Evolutionary conservation across 495 filamentous ascomycete genomes (phyloP).

Genomic region (Hypoxylon perforatum): DNA sequence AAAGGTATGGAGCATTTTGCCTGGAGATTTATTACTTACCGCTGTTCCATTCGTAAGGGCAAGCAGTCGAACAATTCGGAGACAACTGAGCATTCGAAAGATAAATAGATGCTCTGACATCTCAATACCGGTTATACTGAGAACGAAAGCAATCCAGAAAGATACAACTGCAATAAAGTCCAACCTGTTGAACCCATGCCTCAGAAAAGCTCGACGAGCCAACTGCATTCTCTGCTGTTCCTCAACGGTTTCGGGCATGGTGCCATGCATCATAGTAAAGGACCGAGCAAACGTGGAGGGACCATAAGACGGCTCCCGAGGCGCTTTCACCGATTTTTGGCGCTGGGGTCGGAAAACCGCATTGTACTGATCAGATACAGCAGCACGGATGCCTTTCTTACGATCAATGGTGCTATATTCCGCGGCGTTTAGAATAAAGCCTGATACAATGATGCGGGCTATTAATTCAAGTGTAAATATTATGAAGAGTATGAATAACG

Average conservation of each 20-base stretch:
- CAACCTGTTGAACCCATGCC: slow-evolving; percentile 93
- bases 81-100: slow-evolving; percentile 94
- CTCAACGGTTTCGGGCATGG: slow-evolving; percentile 69
- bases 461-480: slow-evolving; percentile 91
- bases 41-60: slow-evolving; percentile 91
- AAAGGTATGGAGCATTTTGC: neutral
- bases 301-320: slow-evolving; percentile 51
- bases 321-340: slow-evolving; percentile 69
- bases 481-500: slow-evolving; percentile 82
- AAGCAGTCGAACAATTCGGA: slow-evolving; percentile 89
- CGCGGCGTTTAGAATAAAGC: slow-evolving; percentile 84
- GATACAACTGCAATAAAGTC: slow-evolving; percentile 97
- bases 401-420: slow-evolving; percentile 86
- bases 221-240: slow-evolving; percentile 86
- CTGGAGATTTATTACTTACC: slow-evolving; percentile 55
- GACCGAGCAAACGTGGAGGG: slow-evolving; percentile 82
- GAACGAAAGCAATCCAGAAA: slow-evolving; percentile 88
- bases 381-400: slow-evolving; percentile 74
- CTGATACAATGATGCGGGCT: slow-evolving; percentile 88
- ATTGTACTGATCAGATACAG: slow-evolving; percentile 77
- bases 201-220: slow-evolving; percentile 89
- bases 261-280: slow-evolving; percentile 79
- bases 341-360: slow-evolving; percentile 82
- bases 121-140: slow-evolving; percentile 76
- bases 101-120: slow-evolving; percentile 77